These are phyloP conservation scores for Tephrocybe sp. DNA, from an alignment of 768 basidiomycete species.

Conservation along the genomic window DNA sequence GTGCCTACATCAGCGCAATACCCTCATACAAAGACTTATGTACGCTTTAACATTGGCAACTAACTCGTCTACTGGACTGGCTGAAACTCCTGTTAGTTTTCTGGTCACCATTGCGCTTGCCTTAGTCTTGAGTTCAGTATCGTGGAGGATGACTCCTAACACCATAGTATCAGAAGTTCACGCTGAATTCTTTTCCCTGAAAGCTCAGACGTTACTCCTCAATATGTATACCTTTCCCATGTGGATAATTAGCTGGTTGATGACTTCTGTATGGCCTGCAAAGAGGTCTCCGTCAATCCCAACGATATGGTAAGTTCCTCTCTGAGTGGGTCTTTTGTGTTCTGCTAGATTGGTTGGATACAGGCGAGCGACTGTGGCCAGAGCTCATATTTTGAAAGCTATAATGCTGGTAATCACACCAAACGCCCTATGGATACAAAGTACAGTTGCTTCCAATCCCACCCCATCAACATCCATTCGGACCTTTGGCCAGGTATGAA, in stretches of 20 bases:
- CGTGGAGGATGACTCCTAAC: too few relatives aligned
- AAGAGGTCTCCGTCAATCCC: neutral
- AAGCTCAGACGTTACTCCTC: neutral
- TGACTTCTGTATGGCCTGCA: constrained; percentile 7
- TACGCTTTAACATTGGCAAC: too few relatives aligned
- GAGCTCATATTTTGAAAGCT: constrained; percentile 11
- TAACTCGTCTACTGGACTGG: too few relatives aligned
- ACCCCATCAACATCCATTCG: constrained; percentile 1
- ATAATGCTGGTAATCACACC: constrained; percentile 6
- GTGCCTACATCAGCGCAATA: too few relatives aligned
- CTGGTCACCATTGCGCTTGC: too few relatives aligned
- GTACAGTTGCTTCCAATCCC: constrained; percentile 3
- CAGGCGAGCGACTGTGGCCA: constrained; percentile 3
- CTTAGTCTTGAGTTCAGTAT: too few relatives aligned
- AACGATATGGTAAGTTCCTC: neutral
- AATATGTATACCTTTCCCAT: constrained; percentile 1
- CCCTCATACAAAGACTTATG: too few relatives aligned
- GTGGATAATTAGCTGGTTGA: constrained; percentile 11
- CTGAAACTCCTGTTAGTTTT: too few relatives aligned
- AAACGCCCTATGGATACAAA: constrained; percentile 11
- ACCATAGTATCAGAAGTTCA: too few relatives aligned
- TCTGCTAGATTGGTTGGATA: neutral
- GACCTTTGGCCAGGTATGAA: constrained; percentile 12
- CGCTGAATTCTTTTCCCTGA: too few relatives aligned
- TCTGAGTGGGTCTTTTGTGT: neutral